Evolutionary conservation across 371 early-diverging fungal genomes (phyloP).

Genomic region (Homolaphlyctis polyrhiza): DNA sequence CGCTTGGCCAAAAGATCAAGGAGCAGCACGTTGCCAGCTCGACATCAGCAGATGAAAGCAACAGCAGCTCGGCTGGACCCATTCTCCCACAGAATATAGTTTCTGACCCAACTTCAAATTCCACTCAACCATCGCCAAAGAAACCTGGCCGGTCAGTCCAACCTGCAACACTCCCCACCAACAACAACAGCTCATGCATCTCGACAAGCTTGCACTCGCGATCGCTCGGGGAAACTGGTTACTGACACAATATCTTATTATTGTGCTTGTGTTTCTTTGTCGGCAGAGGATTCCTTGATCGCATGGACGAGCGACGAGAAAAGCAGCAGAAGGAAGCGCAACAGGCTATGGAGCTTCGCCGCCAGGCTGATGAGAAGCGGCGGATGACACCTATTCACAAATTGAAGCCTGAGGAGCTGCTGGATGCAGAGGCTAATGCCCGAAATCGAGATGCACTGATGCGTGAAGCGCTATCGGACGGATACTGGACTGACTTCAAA

Average conservation of each 20-base stretch:
- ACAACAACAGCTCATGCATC: background rate
- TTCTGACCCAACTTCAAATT: background rate
- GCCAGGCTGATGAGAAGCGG: slow-evolving; percentile 7
- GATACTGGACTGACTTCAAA: slow-evolving; percentile 62
- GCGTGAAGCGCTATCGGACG: slow-evolving; percentile 52
- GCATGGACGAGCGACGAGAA: slow-evolving; percentile 19
- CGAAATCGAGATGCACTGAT: slow-evolving; percentile 9
- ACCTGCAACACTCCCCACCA: background rate
- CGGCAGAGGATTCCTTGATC: slow-evolving; percentile 12
- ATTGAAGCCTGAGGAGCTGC: slow-evolving; percentile 19
- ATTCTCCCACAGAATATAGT: background rate
- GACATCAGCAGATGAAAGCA: background rate
- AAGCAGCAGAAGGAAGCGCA: slow-evolving; percentile 23
- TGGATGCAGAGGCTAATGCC: slow-evolving; percentile 34
- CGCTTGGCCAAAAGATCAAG: background rate
- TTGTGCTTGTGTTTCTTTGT: too few relatives aligned
- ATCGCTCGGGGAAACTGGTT: too few relatives aligned
- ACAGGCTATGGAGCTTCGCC: slow-evolving; percentile 13
- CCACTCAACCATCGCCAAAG: background rate
- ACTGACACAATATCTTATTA: too few relatives aligned
- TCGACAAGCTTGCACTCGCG: too few relatives aligned
- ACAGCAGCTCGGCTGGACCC: background rate
- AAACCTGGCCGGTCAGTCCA: background rate
- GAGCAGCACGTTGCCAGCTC: background rate
- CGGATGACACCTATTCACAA: slow-evolving; percentile 15